phyloP scores from a whole-genome alignment of 2,329 filamentous ascomycete genomes.

The Calonectria honghensis region DNA sequence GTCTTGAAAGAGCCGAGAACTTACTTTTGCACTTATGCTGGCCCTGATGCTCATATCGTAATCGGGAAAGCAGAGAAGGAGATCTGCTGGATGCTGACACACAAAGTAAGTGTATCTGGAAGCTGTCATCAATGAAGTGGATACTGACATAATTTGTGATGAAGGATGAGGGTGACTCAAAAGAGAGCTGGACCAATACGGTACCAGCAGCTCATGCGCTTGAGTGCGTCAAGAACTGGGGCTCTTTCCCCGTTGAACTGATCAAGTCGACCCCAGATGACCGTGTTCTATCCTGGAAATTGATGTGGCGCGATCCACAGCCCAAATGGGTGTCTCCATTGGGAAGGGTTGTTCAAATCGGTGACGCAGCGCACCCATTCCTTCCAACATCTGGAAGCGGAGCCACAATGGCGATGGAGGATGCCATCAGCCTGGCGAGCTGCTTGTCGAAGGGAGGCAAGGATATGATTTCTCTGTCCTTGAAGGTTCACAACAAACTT shows the following conservation, averaged over 20 bases:
- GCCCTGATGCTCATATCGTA: background rate
- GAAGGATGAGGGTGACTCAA: constrained; percentile 11
- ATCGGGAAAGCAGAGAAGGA: constrained; percentile 9
- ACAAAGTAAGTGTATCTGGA: background rate
- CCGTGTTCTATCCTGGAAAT: background rate
- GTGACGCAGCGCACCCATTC: constrained; percentile 6
- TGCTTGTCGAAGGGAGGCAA: constrained; percentile 9
- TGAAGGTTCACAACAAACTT: constrained; percentile 11
- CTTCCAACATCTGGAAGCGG: constrained; percentile 15
- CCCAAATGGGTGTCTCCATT: constrained; percentile 4
- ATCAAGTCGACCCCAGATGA: background rate
- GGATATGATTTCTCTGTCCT: constrained; percentile 7
- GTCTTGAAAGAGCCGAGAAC: background rate
- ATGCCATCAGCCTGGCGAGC: constrained; percentile 4
- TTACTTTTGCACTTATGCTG: constrained; percentile 12
- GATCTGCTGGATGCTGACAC: constrained; percentile 2
- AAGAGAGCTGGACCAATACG: constrained; percentile 12
- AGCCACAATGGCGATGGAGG: constrained; percentile 18
- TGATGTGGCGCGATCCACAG: constrained; percentile 18
- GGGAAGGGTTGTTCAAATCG: constrained; percentile 8
- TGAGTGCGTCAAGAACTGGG: constrained; percentile 2
- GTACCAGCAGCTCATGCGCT: background rate
- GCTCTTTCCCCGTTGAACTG: background rate
- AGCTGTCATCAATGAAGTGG: background rate
- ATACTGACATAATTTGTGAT: background rate